Percentiles rank a stretch among this genome's conserved stretches.
Conservation (phyloP, 306 rosid genomes). For the Argentina anserina region DNA sequence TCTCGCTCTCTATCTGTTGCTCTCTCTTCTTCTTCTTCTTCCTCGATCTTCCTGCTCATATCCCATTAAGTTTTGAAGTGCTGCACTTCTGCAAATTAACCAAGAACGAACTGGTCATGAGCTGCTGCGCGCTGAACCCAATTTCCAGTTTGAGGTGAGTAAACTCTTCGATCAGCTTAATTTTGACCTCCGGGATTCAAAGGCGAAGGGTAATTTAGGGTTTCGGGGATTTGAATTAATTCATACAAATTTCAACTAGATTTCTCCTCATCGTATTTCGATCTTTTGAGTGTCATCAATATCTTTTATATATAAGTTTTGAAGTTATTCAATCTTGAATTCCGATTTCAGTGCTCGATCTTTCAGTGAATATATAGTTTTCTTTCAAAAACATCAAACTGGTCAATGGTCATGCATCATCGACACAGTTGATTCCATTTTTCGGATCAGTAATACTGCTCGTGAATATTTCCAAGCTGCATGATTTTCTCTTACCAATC, state of each 20-base stretch:
- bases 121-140: neutral
- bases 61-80: neutral
- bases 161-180: neutral
- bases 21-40: neutral
- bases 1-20: neutral
- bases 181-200: neutral
- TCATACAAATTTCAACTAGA: neutral
- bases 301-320: neutral
- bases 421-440: neutral
- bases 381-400: neutral
- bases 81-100: neutral
- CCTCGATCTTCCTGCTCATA: neutral
- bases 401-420: too few species aligned
- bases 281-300: neutral
- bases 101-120: slow-evolving; percentile 8
- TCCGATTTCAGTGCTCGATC: neutral
- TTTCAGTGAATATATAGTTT: neutral
- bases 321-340: neutral
- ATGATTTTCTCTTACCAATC: neutral
- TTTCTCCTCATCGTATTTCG: neutral
- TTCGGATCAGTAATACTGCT: neutral
- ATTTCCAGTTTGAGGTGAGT: slow-evolving; percentile 4
- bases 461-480: neutral
- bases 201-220: slow-evolving; percentile 12
- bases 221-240: neutral